Conservation (phyloP, 768 basidiomycete species). For the Mycena maculata region DNA sequence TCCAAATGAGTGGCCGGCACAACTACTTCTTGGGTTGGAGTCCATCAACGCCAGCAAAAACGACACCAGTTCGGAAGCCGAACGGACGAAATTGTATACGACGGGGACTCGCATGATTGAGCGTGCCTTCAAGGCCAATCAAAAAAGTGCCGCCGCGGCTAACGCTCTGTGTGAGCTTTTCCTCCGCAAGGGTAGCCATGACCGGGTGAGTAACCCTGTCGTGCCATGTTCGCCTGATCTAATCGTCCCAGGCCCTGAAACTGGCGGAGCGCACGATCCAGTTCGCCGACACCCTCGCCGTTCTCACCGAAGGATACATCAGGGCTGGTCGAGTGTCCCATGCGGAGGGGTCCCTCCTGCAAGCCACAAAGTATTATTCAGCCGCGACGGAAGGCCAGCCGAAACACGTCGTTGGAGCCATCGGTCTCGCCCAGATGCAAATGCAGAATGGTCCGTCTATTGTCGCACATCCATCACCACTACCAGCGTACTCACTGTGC, state of each 20-base stretch:
- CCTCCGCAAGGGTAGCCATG: slow-evolving; percentile 73
- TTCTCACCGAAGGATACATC: slow-evolving; percentile 89
- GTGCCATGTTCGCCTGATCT: not conserved
- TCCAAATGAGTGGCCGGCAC: slow-evolving; percentile 80
- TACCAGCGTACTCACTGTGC: not conserved
- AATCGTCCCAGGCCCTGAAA: slow-evolving; percentile 76
- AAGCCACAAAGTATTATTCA: slow-evolving; percentile 79
- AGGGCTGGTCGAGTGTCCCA: slow-evolving; percentile 86
- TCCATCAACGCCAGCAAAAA: slow-evolving; percentile 88
- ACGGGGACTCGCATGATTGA: slow-evolving; percentile 78
- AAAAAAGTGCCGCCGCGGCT: slow-evolving; percentile 83
- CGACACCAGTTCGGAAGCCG: slow-evolving; percentile 68
- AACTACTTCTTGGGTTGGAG: slow-evolving; percentile 87
- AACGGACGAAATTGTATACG: slow-evolving; percentile 70
- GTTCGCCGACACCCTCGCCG: slow-evolving; percentile 87
- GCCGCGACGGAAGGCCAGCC: slow-evolving; percentile 75
- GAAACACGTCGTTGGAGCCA: slow-evolving; percentile 80
- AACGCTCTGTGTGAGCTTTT: slow-evolving; percentile 87
- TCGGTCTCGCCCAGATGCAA: slow-evolving; percentile 90
- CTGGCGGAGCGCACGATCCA: slow-evolving; percentile 94
- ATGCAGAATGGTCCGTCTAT: slow-evolving; percentile 73
- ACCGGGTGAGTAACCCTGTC: slow-evolving; percentile 62
- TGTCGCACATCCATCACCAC: not conserved
- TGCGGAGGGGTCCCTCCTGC: slow-evolving; percentile 68
- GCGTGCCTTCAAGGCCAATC: slow-evolving; percentile 83